Base-by-base conservation (phyloP, 2,329 filamentous ascomycete genomes). In the Dactylellina cionopaga region DNA sequence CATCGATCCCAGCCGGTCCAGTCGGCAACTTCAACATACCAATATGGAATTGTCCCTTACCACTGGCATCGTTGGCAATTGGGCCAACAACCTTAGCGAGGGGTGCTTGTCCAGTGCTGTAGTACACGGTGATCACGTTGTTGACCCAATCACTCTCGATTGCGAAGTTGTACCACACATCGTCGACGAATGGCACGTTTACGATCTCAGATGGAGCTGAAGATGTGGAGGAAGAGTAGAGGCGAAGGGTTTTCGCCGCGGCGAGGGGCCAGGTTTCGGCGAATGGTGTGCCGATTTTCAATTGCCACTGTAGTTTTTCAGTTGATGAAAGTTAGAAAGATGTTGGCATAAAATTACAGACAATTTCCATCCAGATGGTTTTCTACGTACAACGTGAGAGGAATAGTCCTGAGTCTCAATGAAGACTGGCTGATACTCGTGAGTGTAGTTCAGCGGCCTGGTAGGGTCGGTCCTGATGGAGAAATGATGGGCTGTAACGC, bases 401-500 rank as follows among this genome's bases (percentile, higher is more conserved):
- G 77, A 75, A 24, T 78, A 80, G 76, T 80, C 82, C 71, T 82
- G 80, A 19, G 80, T 77, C 44, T 77, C 76, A 43, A 77, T 76
- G 54, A 77, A 77, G 22, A 82, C 83, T 69, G 86, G 78, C 79
- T 86, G 84, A 79, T 88, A 89, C 80, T 88, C 86, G 78, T 89
- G 87, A 5, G 83, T 84, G 59, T 85, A 79, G 80, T 89, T 88
- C 56, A 89, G 79, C 10, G 83, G 83, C 9, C 84, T 81, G 39
- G 80, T 76, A 2, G 78, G 69, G 74, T 88, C 86, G 76, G 85
- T 84, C 78, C 82, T 82, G 29, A 89, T 77, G 75, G 84, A 86
- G 79, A 86, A 88, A 79, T 89, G 87, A 54, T 89, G 82, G 1
- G 86, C 88, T 80, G 87, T 88, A 66, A 87, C 79, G 25, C 86